phyloP scores from a whole-genome alignment of 2,329 filamentous ascomycete species.

The Thyridium curvatum region DNA sequence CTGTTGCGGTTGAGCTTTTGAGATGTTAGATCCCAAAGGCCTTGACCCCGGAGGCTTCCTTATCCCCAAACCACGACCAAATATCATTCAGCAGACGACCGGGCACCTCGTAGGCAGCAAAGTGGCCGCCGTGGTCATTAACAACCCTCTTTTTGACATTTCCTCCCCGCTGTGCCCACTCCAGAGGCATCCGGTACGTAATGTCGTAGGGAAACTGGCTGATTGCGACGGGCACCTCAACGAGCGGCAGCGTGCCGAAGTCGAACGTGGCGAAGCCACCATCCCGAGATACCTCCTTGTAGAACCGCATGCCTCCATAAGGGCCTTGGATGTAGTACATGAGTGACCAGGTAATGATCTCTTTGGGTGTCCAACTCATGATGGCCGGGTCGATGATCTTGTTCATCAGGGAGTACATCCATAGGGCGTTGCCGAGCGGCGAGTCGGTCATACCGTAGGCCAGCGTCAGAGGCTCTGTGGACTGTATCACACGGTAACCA shows the following conservation, averaged over 20 bases:
- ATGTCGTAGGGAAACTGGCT: slow-evolving; percentile 24
- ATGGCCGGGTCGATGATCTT: slow-evolving; percentile 5
- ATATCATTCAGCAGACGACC: slow-evolving; percentile 32
- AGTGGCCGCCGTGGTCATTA: slow-evolving; percentile 40
- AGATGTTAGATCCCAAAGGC: too few relatives aligned
- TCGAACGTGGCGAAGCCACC: too few relatives aligned
- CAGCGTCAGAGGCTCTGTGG: slow-evolving; percentile 16
- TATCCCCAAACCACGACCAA: too few relatives aligned
- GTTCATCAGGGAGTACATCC: slow-evolving; percentile 8
- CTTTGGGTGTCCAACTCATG: slow-evolving; percentile 8
- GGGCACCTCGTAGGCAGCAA: slow-evolving; percentile 40
- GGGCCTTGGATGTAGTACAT: slow-evolving; percentile 14
- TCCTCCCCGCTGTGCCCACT: slow-evolving; percentile 22
- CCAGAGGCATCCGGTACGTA: slow-evolving; percentile 25
- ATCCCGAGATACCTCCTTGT: slow-evolving; percentile 1
- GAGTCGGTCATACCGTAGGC: slow-evolving; percentile 21
- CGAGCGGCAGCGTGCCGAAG: background rate
- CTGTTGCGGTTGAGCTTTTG: too few relatives aligned
- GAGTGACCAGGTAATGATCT: slow-evolving; percentile 15
- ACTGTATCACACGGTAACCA: slow-evolving; percentile 7
- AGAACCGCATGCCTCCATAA: slow-evolving; percentile 8
- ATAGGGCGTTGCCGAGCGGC: slow-evolving; percentile 21
- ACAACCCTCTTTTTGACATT: slow-evolving; percentile 27
- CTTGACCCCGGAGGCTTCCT: too few relatives aligned
- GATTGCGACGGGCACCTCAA: slow-evolving; percentile 11